Percentiles rank a stretch among this genome's conserved stretches.
Conservation (phyloP, 129 eudicot genomes). For the Heracleum sosnowskyi region DNA sequence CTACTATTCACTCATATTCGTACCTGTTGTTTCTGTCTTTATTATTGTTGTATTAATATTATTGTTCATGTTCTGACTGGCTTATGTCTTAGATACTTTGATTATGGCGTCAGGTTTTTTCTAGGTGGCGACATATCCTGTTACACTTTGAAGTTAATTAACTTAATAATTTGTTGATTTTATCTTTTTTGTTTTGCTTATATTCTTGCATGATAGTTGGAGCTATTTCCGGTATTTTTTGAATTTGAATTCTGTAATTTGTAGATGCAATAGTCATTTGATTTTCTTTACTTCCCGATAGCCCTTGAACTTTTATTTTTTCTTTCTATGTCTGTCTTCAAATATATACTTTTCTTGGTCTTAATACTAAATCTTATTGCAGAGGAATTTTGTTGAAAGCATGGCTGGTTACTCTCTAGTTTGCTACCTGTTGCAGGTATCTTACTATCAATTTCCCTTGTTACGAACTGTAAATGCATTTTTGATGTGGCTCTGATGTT, state of each 20-base stretch:
- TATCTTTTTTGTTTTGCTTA: background rate
- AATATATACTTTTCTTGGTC: constrained; percentile 2
- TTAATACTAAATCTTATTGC: constrained; percentile 28
- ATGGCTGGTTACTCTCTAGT: constrained; percentile 99
- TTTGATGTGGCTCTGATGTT: background rate
- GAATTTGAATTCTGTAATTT: background rate
- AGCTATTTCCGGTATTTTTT: background rate
- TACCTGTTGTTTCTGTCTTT: background rate
- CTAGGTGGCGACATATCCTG: background rate
- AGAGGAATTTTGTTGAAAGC: constrained; percentile 99
- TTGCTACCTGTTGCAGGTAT: constrained; percentile 95
- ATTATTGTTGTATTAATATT: background rate
- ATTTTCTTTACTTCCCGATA: background rate
- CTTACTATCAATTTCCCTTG: constrained; percentile 11
- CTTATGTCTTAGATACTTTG: background rate
- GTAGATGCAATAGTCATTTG: background rate
- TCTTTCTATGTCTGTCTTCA: background rate
- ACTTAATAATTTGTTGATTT: background rate
- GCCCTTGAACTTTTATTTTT: background rate
- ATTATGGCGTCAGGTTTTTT: background rate
- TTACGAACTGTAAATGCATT: background rate
- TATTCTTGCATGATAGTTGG: background rate
- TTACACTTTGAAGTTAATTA: background rate
- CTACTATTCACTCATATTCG: background rate
- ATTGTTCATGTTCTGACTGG: background rate